Percentiles rank a stretch among this genome's conserved stretches.
Conservation (phyloP, 163 green algal genomes). For the Scenedesmus sp. region DNA sequence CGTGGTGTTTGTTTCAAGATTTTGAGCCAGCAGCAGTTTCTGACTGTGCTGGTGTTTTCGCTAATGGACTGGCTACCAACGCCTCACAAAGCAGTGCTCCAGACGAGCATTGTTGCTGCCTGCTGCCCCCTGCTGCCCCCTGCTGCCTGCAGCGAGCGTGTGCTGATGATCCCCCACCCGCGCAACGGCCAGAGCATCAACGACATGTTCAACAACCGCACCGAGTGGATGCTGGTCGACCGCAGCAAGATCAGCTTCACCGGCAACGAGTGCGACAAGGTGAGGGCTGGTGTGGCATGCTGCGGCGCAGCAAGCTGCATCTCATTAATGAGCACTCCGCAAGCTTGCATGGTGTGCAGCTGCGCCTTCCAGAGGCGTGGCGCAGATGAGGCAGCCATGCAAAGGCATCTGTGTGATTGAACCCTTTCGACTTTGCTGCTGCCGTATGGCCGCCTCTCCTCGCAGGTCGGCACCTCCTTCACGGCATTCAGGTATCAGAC, state of each 20-base stretch:
- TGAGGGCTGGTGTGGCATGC: slow-evolving; percentile 43
- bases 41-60: too few species aligned
- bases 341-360: background rate
- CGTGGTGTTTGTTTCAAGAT: too few species aligned
- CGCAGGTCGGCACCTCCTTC: slow-evolving; percentile 78
- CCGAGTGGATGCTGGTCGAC: slow-evolving; percentile 88
- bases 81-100: too few species aligned
- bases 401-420: background rate
- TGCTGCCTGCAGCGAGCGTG: slow-evolving; percentile 52
- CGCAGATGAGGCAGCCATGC: background rate
- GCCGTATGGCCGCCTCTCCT: background rate
- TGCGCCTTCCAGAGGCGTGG: background rate
- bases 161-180: slow-evolving; percentile 85
- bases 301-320: background rate
- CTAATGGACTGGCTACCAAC: too few species aligned
- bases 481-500: slow-evolving; percentile 81
- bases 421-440: background rate
- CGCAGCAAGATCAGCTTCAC: slow-evolving; percentile 67
- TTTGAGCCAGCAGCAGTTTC: too few species aligned
- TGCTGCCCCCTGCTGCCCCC: background rate
- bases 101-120: background rate
- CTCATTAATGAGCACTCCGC: background rate
- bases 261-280: slow-evolving; percentile 84
- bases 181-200: slow-evolving; percentile 45
- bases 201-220: slow-evolving; percentile 59